Conservation (phyloP, 805 yeast genomes). For the Hermanozyma aechmeae region DNA sequence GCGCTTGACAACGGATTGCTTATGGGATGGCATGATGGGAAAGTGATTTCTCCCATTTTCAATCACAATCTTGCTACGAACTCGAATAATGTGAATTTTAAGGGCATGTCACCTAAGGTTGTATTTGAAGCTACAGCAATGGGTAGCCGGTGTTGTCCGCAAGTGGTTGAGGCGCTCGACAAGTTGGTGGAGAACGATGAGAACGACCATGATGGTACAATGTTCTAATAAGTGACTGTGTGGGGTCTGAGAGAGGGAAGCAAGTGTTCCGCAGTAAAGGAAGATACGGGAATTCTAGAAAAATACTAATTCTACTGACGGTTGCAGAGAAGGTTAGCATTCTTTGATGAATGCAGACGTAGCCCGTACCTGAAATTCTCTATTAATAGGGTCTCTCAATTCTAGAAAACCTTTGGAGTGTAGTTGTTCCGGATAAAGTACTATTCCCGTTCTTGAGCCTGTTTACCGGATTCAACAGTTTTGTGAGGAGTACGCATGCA, state of each 20-base stretch:
- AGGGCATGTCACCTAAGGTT: slow-evolving; percentile 43
- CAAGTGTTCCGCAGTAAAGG: too few species aligned
- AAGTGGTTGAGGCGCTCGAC: slow-evolving; percentile 53
- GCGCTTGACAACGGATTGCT: slow-evolving; percentile 80
- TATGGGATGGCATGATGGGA: slow-evolving; percentile 60
- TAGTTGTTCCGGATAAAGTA: too few species aligned
- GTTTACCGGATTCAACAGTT: slow-evolving; percentile 32
- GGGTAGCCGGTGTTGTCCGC: slow-evolving; percentile 51
- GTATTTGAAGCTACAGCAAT: slow-evolving; percentile 48
- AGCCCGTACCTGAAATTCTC: too few species aligned
- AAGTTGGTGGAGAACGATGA: slow-evolving; percentile 31
- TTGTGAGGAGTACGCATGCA: slow-evolving; percentile 77
- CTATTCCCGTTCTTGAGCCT: neutral
- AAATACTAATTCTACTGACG: too few species aligned
- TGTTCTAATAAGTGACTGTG: too few species aligned
- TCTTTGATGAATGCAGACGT: too few species aligned
- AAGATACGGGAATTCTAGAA: too few species aligned
- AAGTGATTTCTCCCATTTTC: slow-evolving; percentile 63
- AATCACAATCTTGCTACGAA: slow-evolving; percentile 54
- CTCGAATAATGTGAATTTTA: slow-evolving; percentile 34
- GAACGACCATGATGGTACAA: too few species aligned
- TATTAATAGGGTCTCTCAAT: too few species aligned
- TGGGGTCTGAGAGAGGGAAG: too few species aligned
- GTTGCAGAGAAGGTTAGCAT: too few species aligned
- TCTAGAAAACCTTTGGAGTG: too few species aligned